These are phyloP conservation scores for Globisporangium solare DNA, from an alignment of 352 stramenopile genomes.

Conservation along the genomic window DNA sequence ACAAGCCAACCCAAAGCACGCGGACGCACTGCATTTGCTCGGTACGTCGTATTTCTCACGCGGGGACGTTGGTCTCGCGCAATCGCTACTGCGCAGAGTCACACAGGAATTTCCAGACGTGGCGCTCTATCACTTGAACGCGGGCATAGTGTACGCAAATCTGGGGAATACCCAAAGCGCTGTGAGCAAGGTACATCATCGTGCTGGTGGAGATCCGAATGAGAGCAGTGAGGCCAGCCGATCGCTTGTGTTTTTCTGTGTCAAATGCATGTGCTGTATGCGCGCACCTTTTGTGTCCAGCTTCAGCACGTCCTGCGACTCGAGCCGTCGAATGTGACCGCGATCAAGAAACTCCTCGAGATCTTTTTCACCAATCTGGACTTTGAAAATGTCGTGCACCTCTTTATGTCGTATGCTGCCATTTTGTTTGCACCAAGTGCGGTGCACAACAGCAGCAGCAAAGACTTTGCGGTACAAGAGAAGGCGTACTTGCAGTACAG, in stretches of 20 bases:
- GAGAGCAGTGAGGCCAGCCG: too few relatives aligned
- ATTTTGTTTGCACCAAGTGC: constrained; percentile 3
- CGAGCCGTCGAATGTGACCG: constrained; percentile 13
- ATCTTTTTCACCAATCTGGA: constrained; percentile 5
- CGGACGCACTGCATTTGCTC: constrained; percentile 47
- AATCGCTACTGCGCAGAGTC: constrained; percentile 18
- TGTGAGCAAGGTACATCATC: background rate
- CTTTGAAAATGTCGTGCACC: constrained; percentile 9
- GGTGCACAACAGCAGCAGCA: background rate
- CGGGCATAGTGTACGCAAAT: constrained; percentile 3
- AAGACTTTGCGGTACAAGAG: constrained; percentile 19
- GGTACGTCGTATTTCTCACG: constrained; percentile 28
- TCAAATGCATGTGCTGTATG: background rate
- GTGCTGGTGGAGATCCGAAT: too few relatives aligned
- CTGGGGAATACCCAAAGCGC: background rate
- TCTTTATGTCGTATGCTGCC: constrained; percentile 20
- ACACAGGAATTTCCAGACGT: constrained; percentile 17
- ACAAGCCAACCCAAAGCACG: constrained; percentile 2
- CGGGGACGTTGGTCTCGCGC: constrained; percentile 13
- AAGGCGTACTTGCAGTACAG: constrained; percentile 33
- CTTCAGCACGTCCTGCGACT: constrained; percentile 16
- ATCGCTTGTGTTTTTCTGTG: too few relatives aligned
- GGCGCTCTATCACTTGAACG: constrained; percentile 25
- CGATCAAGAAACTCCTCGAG: constrained; percentile 27
- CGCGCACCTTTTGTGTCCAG: background rate